Percentiles rank a stretch among this genome's conserved stretches.
These are phyloP conservation scores for Thielaviopsis euricoi DNA, from an alignment of 2,329 filamentous ascomycete species.

Conservation along the genomic window DNA sequence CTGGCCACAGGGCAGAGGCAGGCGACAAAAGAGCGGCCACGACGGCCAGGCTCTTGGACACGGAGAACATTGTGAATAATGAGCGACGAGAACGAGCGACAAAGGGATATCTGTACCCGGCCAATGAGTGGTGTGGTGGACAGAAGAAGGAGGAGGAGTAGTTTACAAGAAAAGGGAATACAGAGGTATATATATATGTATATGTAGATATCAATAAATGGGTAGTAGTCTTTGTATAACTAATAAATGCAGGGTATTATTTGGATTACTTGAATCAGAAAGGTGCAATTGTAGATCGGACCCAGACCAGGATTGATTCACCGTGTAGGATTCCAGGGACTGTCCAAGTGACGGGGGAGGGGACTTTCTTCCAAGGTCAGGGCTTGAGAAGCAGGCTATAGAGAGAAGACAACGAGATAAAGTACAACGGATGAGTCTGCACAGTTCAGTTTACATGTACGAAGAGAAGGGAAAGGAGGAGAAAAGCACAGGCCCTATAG, in stretches of 20 bases:
- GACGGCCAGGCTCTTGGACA: constrained; percentile 3
- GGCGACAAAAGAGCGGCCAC: constrained; percentile 22
- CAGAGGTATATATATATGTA: neutral
- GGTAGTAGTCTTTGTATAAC: neutral
- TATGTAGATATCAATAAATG: neutral
- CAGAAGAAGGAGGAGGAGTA: neutral
- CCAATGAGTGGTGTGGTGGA: no score
- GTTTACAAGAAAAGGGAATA: neutral
- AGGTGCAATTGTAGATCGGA: neutral
- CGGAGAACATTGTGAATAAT: constrained; percentile 10
- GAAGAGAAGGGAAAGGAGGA: no score
- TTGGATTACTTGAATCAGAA: neutral
- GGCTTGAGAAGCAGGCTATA: neutral
- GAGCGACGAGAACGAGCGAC: neutral
- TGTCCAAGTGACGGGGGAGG: neutral
- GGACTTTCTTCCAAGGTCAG: neutral
- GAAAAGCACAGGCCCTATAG: no score
- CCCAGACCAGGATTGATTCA: neutral
- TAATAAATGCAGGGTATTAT: neutral
- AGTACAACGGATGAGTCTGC: no score
- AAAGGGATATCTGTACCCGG: neutral
- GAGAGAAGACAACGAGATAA: no score
- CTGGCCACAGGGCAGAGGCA: constrained; percentile 35
- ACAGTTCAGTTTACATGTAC: no score
- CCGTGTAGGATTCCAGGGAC: neutral